Percentiles rank a stretch among this genome's conserved stretches.
phyloP scores from a whole-genome alignment of 805 yeast genomes.

The Suhomyces vadensis region DNA sequence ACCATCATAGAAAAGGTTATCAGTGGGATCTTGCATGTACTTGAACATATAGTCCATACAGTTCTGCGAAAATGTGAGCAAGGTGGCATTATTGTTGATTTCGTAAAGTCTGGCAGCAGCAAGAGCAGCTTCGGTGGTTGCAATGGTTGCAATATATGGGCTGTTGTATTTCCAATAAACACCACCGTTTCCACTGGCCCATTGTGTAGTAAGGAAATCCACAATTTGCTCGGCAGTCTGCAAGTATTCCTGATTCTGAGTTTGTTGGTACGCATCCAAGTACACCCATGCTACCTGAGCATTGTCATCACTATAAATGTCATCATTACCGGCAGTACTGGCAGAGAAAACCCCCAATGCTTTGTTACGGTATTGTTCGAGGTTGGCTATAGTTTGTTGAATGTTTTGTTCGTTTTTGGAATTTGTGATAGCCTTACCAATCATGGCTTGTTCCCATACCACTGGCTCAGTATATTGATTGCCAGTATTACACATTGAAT shows the following conservation, averaged over 20 bases:
- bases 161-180: conserved; percentile 24
- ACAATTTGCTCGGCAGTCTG: conserved; percentile 20
- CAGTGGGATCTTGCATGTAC: conserved; percentile 22
- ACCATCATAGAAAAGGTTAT: conserved; percentile 28
- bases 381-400: conserved; percentile 13
- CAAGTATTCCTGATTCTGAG: conserved; percentile 19
- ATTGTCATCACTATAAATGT: conserved; percentile 31
- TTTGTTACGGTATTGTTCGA: conserved; percentile 21
- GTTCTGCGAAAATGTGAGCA: conserved; percentile 17
- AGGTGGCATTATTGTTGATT: conserved; percentile 14
- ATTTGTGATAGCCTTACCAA: conserved; percentile 21
- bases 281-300: conserved; percentile 29
- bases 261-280: conserved; percentile 23
- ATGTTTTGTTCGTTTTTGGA: conserved; percentile 14
- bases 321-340: conserved; percentile 20
- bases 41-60: conserved; percentile 20
- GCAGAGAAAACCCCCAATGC: conserved; percentile 25
- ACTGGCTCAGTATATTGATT: conserved; percentile 16
- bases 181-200: conserved; percentile 24
- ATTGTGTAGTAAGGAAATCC: conserved; percentile 19
- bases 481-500: conserved; percentile 17
- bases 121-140: conserved; percentile 30
- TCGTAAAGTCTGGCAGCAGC: conserved; percentile 25
- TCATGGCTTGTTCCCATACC: conserved; percentile 31
- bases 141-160: conserved; percentile 30